Base-by-base conservation (phyloP, 495 filamentous ascomycete genomes). In the Endocarpon pusillum region DNA sequence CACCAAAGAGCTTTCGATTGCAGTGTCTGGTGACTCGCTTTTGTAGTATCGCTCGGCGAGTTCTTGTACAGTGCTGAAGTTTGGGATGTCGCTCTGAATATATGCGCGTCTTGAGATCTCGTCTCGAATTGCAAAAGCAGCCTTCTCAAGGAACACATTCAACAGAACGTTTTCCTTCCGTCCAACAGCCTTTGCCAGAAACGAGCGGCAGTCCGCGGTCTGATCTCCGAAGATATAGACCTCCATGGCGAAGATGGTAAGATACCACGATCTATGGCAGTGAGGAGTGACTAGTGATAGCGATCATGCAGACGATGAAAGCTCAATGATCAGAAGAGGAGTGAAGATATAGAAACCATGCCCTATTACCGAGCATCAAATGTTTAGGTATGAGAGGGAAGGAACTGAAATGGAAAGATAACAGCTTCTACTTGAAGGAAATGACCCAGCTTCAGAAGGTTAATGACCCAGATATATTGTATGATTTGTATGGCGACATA, bases 161-260 rank as follows among this genome's bases (percentile, higher is more conserved):
- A 42, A 21, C 8, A 42, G 29, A 6, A 33, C 23, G 27, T 38
- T 27, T 2, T 32, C 20, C 22, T 42, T 42, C 17, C 35, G 23
- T 5, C 20, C 16, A 22, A 42, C 27, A 5, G 33, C 19, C 11
- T 42, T 33, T 2, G 2, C 11, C 8, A 42, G 34, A 32, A 42
- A 38, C 5, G 25, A 19, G 14, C 18, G 30, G 18, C 25, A 21
- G 22, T 38, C 39, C 11, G 27, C 39, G 12, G 35, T 38, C 21
- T 42, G 39, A 15, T 42, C 39, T n/a, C 39, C 39, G 31, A 38
- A 42, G 16, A 42, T 22, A 28, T 38, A 27, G 21, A 42, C 26
- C 14, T 42, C 27, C 39, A 42, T 42, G 26, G 23, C 32, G 3
- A 21, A 32, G 12, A 21, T 21, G 18, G 14, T 7, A 34, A 38